A percentile compares a stretch with the other conserved stretches of the same genome.
Evolutionary conservation across 23 red algal genomes (phyloP).

Genomic region (Gracilaria domingensis): DNA sequence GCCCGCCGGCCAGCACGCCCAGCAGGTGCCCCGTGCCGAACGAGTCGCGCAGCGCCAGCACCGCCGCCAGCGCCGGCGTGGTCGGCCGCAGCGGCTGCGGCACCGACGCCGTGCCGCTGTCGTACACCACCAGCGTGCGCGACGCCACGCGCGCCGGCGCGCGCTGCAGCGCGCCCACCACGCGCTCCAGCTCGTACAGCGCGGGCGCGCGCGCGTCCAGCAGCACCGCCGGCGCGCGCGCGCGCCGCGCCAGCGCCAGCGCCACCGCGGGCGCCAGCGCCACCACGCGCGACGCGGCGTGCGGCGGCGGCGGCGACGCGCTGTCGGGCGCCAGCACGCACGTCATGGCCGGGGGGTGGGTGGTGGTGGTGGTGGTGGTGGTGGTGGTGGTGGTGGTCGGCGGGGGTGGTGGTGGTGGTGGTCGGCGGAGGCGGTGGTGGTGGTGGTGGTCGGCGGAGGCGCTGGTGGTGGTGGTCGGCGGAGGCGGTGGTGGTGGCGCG

Average conservation of each 20-base stretch:
- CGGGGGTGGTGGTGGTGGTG: too few species aligned
- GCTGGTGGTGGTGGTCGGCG: too few species aligned
- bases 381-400: too few species aligned
- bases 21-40: not conserved
- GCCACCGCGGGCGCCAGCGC: not conserved
- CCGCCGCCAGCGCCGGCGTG: constrained; percentile 8
- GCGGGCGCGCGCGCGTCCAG: constrained; percentile 30
- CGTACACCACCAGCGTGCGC: constrained; percentile 14
- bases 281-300: not conserved
- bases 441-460: too few species aligned
- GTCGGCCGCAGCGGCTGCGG: constrained; percentile 7
- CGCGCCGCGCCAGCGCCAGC: not conserved
- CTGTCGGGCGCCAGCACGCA: too few species aligned
- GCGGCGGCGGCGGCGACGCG: constrained; percentile 7
- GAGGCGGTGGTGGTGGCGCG: too few species aligned
- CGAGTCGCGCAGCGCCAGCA: not conserved
- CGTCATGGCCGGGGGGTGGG: too few species aligned
- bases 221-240: not conserved
- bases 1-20: not conserved
- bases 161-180: constrained; percentile 2
- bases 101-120: not conserved
- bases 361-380: too few species aligned
- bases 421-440: too few species aligned
- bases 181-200: constrained; percentile 6
- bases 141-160: not conserved